These are phyloP conservation scores for Saturnispora gosingensis DNA, from an alignment of 805 yeast genomes.

Conservation along the genomic window DNA sequence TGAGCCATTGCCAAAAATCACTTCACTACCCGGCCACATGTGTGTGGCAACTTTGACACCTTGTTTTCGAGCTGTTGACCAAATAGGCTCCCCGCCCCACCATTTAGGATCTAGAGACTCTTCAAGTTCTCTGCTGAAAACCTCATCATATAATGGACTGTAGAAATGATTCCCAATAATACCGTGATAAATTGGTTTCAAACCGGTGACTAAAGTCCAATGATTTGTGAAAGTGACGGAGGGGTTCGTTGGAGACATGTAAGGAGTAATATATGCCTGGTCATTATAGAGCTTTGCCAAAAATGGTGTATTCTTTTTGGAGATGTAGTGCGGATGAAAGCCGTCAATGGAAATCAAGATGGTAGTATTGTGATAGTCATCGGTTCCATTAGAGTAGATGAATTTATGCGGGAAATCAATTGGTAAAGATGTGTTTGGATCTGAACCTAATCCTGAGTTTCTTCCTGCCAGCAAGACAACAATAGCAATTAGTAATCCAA, in stretches of 20 bases:
- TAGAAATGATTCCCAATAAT: constrained; percentile 75
- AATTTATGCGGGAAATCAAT: constrained; percentile 13
- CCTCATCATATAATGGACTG: constrained; percentile 46
- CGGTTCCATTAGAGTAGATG: constrained; percentile 50
- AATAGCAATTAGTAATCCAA: constrained; percentile 3
- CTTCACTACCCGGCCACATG: constrained; percentile 96
- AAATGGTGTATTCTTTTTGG: constrained; percentile 57
- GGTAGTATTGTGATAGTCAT: constrained; percentile 68
- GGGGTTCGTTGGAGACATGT: constrained; percentile 81
- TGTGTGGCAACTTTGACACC: constrained; percentile 67
- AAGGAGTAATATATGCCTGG: constrained; percentile 61
- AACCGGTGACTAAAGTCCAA: constrained; percentile 84
- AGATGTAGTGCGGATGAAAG: constrained; percentile 82
- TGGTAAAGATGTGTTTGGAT: not conserved
- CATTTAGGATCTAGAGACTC: constrained; percentile 46
- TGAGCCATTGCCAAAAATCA: constrained; percentile 35
- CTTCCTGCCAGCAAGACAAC: constrained; percentile 5
- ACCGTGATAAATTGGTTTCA: constrained; percentile 77
- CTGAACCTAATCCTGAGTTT: not conserved
- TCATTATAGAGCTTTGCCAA: constrained; percentile 47
- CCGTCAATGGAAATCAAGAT: constrained; percentile 77
- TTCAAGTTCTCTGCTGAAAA: constrained; percentile 53
- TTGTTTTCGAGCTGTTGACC: constrained; percentile 66
- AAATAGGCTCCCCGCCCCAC: constrained; percentile 90
- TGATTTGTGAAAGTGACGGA: constrained; percentile 87